Percentiles rank a stretch among this genome's conserved stretches.
phyloP scores from a whole-genome alignment of 305 asterid species.

The Striga hermonthica region DNA sequence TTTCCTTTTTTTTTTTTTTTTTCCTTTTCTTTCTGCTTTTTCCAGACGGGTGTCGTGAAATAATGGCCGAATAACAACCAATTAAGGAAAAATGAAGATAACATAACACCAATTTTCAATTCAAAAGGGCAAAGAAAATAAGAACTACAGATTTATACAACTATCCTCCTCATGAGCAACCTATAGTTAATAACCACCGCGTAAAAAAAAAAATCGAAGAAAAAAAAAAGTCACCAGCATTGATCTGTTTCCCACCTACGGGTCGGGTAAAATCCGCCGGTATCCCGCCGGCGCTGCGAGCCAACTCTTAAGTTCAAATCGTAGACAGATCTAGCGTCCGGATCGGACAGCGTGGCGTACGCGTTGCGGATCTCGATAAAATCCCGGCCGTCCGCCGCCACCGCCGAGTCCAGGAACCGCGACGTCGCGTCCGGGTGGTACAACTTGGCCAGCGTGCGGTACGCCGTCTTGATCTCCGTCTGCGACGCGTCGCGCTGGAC shows the following conservation, averaged over 20 bases:
- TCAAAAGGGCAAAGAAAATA: too few relatives aligned
- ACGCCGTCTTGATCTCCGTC: conserved; percentile 62
- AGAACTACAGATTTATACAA: not conserved
- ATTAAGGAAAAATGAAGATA: too few relatives aligned
- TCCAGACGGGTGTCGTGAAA: too few relatives aligned
- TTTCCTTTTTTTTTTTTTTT: too few relatives aligned
- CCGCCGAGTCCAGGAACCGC: conserved; percentile 38
- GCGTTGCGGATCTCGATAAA: conserved; percentile 70
- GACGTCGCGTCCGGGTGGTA: conserved; percentile 63
- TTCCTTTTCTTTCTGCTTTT: too few relatives aligned
- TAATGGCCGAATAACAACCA: too few relatives aligned
- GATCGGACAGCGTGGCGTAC: conserved; percentile 72
- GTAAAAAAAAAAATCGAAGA: not conserved
- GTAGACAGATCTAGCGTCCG: conserved; percentile 59
- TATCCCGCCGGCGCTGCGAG: conserved; percentile 26
- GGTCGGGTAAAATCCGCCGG: conserved; percentile 35
- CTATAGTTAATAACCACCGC: not conserved
- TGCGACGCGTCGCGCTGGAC: conserved; percentile 49
- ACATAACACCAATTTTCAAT: too few relatives aligned
- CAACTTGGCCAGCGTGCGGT: conserved; percentile 62
- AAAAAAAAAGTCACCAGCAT: conserved; percentile 53
- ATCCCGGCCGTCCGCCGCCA: conserved; percentile 45
- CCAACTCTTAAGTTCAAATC: conserved; percentile 41
- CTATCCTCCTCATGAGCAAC: not conserved
- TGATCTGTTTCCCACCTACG: conserved; percentile 93